Conservation (phyloP, 2,329 filamentous ascomycete species). For the Epichloe glyceriae region DNA sequence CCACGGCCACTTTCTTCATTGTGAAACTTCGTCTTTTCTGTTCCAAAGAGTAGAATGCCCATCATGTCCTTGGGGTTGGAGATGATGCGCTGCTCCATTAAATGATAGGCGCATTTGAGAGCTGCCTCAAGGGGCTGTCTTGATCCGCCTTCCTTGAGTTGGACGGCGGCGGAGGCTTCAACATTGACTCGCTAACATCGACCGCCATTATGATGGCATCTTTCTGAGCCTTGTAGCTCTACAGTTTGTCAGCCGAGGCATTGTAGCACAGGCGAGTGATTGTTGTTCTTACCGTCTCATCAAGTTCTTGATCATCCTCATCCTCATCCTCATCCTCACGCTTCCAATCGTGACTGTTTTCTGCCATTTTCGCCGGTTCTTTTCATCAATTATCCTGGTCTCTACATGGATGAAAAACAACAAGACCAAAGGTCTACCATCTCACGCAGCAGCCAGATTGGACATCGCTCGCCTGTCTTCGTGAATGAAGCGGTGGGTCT, state of each 20-base stretch:
- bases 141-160: constrained; percentile 63
- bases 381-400: too few species aligned
- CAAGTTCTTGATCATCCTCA: constrained; percentile 45
- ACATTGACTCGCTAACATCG: constrained; percentile 80
- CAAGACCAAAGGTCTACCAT: too few species aligned
- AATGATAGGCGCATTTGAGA: constrained; percentile 81
- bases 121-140: constrained; percentile 69
- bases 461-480: neutral
- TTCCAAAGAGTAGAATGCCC: constrained; percentile 85
- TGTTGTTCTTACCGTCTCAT: constrained; percentile 40
- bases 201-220: constrained; percentile 98
- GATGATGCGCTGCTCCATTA: constrained; percentile 98
- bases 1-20: constrained; percentile 48
- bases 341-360: constrained; percentile 29
- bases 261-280: neutral
- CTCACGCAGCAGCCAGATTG: too few species aligned
- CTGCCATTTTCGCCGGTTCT: constrained; percentile 16
- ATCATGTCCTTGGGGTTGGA: constrained; percentile 96
- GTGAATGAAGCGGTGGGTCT: constrained; percentile 7
- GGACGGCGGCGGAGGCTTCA: constrained; percentile 49
- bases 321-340: constrained; percentile 56
- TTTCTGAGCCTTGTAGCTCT: constrained; percentile 86
- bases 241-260: constrained; percentile 3
- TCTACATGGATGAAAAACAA: too few species aligned
- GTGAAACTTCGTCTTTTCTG: constrained; percentile 68